Evolutionary conservation across 2,329 filamentous ascomycete genomes (phyloP).

Genomic region (Aureobasidium uvarum): DNA sequence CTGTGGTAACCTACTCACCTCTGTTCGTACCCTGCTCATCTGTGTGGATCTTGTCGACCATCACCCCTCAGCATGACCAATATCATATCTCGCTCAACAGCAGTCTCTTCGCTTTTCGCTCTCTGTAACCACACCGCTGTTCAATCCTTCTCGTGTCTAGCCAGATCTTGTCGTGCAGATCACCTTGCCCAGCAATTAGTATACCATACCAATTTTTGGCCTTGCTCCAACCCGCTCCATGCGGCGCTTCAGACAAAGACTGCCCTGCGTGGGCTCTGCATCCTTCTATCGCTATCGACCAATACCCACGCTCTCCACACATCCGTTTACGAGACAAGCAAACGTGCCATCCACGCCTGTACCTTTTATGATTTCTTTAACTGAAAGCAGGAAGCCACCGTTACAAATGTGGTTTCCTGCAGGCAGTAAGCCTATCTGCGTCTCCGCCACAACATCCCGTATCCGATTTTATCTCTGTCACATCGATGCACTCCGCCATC

Average conservation of each 20-base stretch:
- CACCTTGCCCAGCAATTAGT: constrained; percentile 5
- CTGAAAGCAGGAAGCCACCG: constrained; percentile 1
- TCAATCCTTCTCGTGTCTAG: not conserved
- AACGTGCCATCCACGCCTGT: constrained; percentile 11
- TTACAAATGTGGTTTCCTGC: constrained; percentile 15
- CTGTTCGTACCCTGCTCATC: not conserved
- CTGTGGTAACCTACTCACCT: too few relatives aligned
- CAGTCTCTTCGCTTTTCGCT: not conserved
- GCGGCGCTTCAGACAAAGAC: constrained; percentile 15
- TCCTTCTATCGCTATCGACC: not conserved
- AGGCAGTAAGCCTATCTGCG: constrained; percentile 24
- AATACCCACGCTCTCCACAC: not conserved
- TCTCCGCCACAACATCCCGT: constrained; percentile 11
- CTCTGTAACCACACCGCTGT: not conserved
- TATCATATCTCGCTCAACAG: not conserved
- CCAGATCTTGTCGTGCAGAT: not conserved
- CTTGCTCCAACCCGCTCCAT: constrained; percentile 1
- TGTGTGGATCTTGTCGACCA: not conserved
- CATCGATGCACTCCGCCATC: not conserved
- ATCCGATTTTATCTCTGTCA: constrained; percentile 11
- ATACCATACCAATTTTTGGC: constrained; percentile 9
- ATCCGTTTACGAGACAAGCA: constrained; percentile 10
- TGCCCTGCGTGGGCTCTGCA: not conserved
- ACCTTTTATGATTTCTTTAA: not conserved
- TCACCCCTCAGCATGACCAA: not conserved